Base-by-base conservation (phyloP, 2,329 filamentous ascomycete genomes). In the Nectriaceae sp. region DNA sequence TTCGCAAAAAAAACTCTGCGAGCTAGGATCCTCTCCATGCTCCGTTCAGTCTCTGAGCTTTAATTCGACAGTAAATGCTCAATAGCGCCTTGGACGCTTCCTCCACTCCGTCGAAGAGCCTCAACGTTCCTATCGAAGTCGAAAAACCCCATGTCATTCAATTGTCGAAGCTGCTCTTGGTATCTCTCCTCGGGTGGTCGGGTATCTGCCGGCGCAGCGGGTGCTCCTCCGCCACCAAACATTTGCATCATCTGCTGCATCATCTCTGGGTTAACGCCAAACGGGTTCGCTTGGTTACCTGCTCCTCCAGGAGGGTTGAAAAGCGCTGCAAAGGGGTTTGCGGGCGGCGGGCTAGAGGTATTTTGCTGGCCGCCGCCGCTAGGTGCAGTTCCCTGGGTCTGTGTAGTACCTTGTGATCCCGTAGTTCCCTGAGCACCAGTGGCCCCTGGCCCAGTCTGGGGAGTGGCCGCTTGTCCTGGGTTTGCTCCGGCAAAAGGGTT, bases 61-160 rank as follows among this genome's bases (percentile, higher is more conserved):
- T n/a, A 64, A 48, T 65, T 44, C 4, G 38, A 44, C 22, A 89
- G 70, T 47, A 95, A 72, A 63, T 89, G 84, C 71, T 94, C 89
- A 44, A 95, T 83, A 4, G 90, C 94, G 11, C 93, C 94, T 68
- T 97, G 91, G 35, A 97, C 94, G 67, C 89, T 97, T 11, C 94
- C 94, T 8, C 94, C 94, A 51, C 89, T 90, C 62, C 93, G 82
- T 69, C 93, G 81, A 63, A 99, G 74, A 4, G 94, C 94, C 47
- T 88, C 85, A 24, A 99, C 84, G 61, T 99, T 99, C 59, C 89
- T 77, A 44, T 99, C 93, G 65, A 97, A 99, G 65, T 99, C 92
- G 67, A 85, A 96, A 73, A 99, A 99, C 3, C 94, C 94, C 94
- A 99, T 99, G 57, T 97, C 94, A 68, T 99, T 99, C 54, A 99